phyloP scores from a whole-genome alignment of 2,329 filamentous ascomycete species.

The Drechslera avenae region DNA sequence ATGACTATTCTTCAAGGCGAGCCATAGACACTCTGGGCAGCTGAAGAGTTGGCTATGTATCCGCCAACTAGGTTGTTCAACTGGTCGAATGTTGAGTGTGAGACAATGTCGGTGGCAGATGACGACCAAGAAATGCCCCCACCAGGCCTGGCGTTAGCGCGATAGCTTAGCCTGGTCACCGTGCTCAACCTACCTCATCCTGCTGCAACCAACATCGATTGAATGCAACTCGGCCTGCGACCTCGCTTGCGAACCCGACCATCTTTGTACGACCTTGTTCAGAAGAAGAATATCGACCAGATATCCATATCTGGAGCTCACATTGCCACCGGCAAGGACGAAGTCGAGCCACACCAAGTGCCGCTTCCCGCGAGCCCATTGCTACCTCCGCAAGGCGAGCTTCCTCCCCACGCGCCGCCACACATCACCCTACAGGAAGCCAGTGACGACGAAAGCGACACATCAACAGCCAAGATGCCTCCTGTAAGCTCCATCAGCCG shows the following conservation, averaged over 20 bases:
- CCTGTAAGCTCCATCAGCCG: conserved; percentile 39
- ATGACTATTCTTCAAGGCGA: no score
- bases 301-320: conserved; percentile 46
- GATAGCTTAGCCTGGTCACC: conserved; percentile 17
- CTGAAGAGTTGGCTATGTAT: no score
- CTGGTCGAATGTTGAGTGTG: not conserved
- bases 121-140: conserved; percentile 18
- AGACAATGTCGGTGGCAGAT: conserved; percentile 9
- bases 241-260: conserved; percentile 64
- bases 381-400: conserved; percentile 37
- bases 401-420: conserved; percentile 31
- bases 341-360: conserved; percentile 37
- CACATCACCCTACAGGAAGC: conserved; percentile 28
- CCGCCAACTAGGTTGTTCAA: no score
- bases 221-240: conserved; percentile 61
- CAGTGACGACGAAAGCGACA: conserved; percentile 20
- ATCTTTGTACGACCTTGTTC: conserved; percentile 67
- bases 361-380: conserved; percentile 46
- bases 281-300: conserved; percentile 55
- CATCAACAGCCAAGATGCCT: conserved; percentile 40
- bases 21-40: no score
- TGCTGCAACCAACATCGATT: conserved; percentile 37
- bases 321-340: conserved; percentile 28
- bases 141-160: conserved; percentile 19
- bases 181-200: conserved; percentile 22